These are phyloP conservation scores for Boletus sensibilis DNA, from an alignment of 768 basidiomycete species.

Conservation along the genomic window DNA sequence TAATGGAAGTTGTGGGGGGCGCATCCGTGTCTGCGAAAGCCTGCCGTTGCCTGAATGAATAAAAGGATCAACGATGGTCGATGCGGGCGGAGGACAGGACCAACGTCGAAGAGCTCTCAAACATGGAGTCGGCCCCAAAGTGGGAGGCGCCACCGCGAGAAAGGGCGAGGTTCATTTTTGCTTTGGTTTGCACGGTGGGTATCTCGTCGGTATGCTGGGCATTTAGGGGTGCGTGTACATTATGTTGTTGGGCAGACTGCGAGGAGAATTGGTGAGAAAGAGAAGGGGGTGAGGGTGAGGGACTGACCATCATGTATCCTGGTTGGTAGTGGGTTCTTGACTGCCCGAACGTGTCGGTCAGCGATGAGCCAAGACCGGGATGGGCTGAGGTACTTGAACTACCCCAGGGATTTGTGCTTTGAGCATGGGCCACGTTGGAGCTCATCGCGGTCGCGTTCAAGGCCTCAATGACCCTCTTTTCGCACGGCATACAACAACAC, in stretches of 20 bases:
- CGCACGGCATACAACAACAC: not conserved
- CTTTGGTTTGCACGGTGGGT: conserved; percentile 76
- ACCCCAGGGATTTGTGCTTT: conserved; percentile 53
- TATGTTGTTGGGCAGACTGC: conserved; percentile 63
- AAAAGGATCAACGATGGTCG: conserved; percentile 4
- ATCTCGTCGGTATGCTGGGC: conserved; percentile 69
- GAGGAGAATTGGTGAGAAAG: not conserved
- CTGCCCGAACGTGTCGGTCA: conserved; percentile 68
- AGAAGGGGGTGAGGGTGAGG: not conserved
- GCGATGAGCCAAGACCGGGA: conserved; percentile 46
- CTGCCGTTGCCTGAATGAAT: conserved; percentile 51
- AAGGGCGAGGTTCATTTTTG: conserved; percentile 71
- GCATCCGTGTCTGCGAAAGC: conserved; percentile 74
- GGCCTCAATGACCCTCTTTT: not conserved
- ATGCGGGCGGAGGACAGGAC: not conserved
- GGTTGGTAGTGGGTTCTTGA: conserved; percentile 77
- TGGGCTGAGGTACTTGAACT: conserved; percentile 42
- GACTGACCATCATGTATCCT: conserved; percentile 74
- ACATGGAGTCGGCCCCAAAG: conserved; percentile 86
- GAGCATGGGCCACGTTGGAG: conserved; percentile 37
- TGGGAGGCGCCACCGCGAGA: conserved; percentile 63
- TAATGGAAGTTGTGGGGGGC: conserved; percentile 71
- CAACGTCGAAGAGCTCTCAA: conserved; percentile 54
- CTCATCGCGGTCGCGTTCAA: conserved; percentile 15
- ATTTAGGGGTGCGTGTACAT: conserved; percentile 53